These are phyloP conservation scores for Globisporangium canariense DNA, from an alignment of 352 stramenopile genomes.

Conservation along the genomic window DNA sequence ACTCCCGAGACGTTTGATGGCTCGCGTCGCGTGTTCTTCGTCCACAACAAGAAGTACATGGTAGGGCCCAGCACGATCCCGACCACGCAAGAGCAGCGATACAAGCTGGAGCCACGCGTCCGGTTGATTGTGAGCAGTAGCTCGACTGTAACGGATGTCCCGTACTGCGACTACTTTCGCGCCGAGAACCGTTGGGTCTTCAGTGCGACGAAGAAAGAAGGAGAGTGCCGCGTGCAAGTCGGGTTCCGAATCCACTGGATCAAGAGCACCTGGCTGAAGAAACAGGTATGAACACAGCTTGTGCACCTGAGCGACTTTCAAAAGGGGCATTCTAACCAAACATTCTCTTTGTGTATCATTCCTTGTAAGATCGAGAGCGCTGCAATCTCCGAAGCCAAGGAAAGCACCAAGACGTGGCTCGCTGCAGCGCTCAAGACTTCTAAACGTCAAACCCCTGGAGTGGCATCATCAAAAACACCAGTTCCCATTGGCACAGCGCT, in stretches of 20 bases:
- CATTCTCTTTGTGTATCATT: too few species aligned
- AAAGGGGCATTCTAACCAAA: too few species aligned
- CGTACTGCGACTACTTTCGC: slow-evolving; percentile 86
- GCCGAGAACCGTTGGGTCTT: slow-evolving; percentile 87
- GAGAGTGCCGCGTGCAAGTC: slow-evolving; percentile 47
- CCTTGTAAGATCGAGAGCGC: slow-evolving; percentile 46
- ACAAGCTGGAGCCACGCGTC: slow-evolving; percentile 36
- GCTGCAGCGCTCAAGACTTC: slow-evolving; percentile 35
- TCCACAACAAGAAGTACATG: slow-evolving; percentile 89
- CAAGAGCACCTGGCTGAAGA: slow-evolving; percentile 88
- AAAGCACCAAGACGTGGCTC: slow-evolving; percentile 47
- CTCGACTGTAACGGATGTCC: slow-evolving; percentile 68
- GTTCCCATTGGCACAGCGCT: not conserved
- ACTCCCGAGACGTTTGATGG: slow-evolving; percentile 64
- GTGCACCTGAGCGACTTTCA: too few species aligned
- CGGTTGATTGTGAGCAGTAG: slow-evolving; percentile 73
- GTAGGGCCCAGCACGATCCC: slow-evolving; percentile 77
- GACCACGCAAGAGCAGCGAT: slow-evolving; percentile 68
- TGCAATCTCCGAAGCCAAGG: slow-evolving; percentile 68
- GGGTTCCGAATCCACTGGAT: slow-evolving; percentile 71
- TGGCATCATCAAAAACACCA: slow-evolving; percentile 1
- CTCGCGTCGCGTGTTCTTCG: slow-evolving; percentile 52
- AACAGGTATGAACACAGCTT: slow-evolving; percentile 45
- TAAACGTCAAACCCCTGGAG: not conserved
- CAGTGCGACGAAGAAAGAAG: slow-evolving; percentile 41